phyloP scores from a whole-genome alignment of 495 filamentous ascomycete species.

The Neurospora sp. region DNA sequence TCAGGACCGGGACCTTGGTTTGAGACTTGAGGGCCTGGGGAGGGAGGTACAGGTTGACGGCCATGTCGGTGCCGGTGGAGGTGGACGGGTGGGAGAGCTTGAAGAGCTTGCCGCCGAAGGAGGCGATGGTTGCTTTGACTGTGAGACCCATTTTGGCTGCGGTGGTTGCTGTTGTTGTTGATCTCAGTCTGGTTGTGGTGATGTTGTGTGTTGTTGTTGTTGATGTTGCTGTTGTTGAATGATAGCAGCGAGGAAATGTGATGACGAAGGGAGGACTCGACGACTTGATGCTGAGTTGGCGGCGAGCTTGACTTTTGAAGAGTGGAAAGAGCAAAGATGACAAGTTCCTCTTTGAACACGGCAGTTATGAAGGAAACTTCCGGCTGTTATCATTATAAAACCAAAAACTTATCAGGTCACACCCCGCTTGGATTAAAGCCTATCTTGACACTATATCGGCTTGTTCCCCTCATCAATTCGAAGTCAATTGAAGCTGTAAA shows the following conservation, averaged over 20 bases:
- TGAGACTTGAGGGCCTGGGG: conserved; percentile 36
- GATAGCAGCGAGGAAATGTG: neutral
- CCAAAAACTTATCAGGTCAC: neutral
- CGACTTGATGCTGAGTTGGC: neutral
- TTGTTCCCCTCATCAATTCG: neutral
- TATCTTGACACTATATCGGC: neutral
- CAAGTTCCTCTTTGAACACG: neutral
- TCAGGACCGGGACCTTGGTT: conserved; percentile 68
- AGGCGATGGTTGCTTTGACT: conserved; percentile 80
- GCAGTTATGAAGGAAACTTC: neutral
- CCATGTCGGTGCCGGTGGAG: conserved; percentile 59
- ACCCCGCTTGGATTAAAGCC: neutral
- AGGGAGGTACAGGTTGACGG: conserved; percentile 63
- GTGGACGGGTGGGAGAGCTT: conserved; percentile 80
- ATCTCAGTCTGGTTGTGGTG: neutral
- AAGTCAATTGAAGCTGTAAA: neutral
- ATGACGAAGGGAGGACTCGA: neutral
- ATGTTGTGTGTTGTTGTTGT: neutral
- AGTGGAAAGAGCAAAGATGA: neutral
- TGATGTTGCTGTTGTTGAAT: neutral
- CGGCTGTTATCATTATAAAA: neutral
- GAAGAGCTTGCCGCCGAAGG: conserved; percentile 89
- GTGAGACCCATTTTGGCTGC: conserved; percentile 58
- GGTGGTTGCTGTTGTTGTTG: neutral
- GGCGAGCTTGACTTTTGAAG: neutral